phyloP scores from a whole-genome alignment of 31 red algal genomes.

The Asparagopsis taxiformis region DNA sequence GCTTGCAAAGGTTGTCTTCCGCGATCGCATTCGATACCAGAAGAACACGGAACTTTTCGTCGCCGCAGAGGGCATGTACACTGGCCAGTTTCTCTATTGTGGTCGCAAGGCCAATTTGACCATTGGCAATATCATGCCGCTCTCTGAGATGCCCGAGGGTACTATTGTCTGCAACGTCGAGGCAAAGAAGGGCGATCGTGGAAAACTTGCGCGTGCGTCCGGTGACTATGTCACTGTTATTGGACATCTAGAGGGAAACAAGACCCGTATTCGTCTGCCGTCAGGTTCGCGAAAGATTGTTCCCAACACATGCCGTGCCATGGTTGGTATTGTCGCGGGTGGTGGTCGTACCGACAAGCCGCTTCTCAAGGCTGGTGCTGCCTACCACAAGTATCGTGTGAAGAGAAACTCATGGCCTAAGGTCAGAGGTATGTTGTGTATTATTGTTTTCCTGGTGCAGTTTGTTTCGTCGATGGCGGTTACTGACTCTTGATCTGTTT shows the following conservation, averaged over 20 bases:
- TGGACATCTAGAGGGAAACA: slow-evolving; percentile 90
- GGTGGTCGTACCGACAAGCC: slow-evolving; percentile 99
- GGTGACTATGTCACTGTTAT: slow-evolving; percentile 96
- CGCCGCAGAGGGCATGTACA: slow-evolving; percentile 98
- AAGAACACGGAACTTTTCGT: slow-evolving; percentile 87
- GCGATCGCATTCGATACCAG: slow-evolving; percentile 87
- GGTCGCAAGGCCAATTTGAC: slow-evolving; percentile 92
- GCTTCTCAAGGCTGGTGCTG: slow-evolving; percentile 95
- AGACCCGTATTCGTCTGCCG: slow-evolving; percentile 95
- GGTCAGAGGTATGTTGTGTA: slow-evolving; percentile 54
- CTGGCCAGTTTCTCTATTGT: slow-evolving; percentile 95
- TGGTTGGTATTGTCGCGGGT: slow-evolving; percentile 97
- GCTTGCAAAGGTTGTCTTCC: slow-evolving; percentile 94
- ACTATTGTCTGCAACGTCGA: slow-evolving; percentile 99
- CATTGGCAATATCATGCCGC: slow-evolving; percentile 97
- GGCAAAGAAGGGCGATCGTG: slow-evolving; percentile 96
- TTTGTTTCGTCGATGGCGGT: too few species aligned
- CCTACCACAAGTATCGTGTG: slow-evolving; percentile 98
- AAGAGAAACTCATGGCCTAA: slow-evolving; percentile 99
- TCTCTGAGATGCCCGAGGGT: slow-evolving; percentile 94
- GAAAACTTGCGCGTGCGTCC: slow-evolving; percentile 85
- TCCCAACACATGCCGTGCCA: slow-evolving; percentile 87
- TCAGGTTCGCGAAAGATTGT: slow-evolving; percentile 92
- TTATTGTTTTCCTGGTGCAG: too few species aligned
- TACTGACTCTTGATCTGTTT: too few species aligned